Evolutionary conservation across 805 yeast species (phyloP), one percentile per base, ranked within the genome.

Genomic region (fission yeast (Schizosaccharomyces pombe)): DNA sequence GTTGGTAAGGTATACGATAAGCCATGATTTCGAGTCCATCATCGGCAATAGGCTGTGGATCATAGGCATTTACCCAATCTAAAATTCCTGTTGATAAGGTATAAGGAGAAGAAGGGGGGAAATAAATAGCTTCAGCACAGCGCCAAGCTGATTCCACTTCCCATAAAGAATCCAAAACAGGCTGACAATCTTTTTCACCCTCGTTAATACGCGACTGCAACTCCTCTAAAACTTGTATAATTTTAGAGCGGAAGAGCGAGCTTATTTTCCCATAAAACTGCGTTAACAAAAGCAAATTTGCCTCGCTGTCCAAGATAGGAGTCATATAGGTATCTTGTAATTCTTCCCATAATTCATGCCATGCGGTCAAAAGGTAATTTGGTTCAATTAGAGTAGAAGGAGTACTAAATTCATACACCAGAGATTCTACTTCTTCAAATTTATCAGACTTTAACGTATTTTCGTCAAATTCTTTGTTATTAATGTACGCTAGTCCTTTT

Each of bases 11-110:
- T 5, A 34, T 19, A 9, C 47, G 47, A 47, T 34, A 34, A 19
- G 47, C 34, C 54, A 52, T 52, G 33, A 52, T 52, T 26, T 52
- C 54, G 22, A 33, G 12, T 14, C 54, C 54, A 37, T 52, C 54
- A 9, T 52, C 47, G 19, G 47, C 26, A 3, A 39, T 11, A 22
- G 54, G 54, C 24, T 52, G 40, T 12, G 54, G 54, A 22, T 52
- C 54, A 26, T 34, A 52, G 11, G 47, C 12, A 26, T 52, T 52
- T 12, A 52, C 47, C 54, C 54, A 52, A 30, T 43, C 49, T 29
- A 43, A 22, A 6, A 43, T 43, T 9, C 28, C 31, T 22, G 30
- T 22, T 43, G 49, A 12, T 8, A 43, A n/a, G 6, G 49, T 43
- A n/a, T 19, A 26, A 1, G 28, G 30, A 22, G 28, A 19, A n/a